Conservation (phyloP, 2,329 filamentous ascomycete species). For the Teratosphaeria zuluensis region DNA sequence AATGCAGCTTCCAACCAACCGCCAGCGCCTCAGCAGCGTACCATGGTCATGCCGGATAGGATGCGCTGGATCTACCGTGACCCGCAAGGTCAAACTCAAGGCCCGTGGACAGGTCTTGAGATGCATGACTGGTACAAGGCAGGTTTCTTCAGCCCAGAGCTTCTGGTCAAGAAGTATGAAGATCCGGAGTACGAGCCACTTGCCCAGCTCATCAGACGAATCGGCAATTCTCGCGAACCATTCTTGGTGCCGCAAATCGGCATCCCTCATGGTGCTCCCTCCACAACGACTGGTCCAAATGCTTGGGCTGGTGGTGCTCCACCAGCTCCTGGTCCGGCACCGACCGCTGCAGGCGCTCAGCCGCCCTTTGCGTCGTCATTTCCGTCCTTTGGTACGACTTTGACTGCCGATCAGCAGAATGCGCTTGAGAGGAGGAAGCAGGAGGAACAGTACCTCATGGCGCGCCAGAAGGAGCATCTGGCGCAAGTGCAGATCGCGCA, state of each 20-base stretch:
- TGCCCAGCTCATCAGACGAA: conserved; percentile 86
- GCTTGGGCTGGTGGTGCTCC: conserved; percentile 30
- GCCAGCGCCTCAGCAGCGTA: conserved; percentile 60
- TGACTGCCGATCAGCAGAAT: conserved; percentile 97
- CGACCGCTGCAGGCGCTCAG: conserved; percentile 38
- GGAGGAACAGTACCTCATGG: conserved; percentile 95
- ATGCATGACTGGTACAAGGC: conserved; percentile 99
- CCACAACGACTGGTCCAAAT: conserved; percentile 39
- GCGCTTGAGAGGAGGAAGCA: conserved; percentile 93
- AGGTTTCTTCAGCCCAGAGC: conserved; percentile 89
- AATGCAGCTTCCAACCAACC: conserved; percentile 56
- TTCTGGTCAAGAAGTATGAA: conserved; percentile 90
- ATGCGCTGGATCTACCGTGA: conserved; percentile 99
- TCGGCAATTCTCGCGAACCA: conserved; percentile 93
- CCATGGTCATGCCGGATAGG: conserved; percentile 97
- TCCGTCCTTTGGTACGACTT: conserved; percentile 88
- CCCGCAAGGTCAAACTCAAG: conserved; percentile 82
- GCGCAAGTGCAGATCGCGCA: conserved; percentile 74
- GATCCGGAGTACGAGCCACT: conserved; percentile 90
- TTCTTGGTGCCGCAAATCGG: conserved; percentile 97
- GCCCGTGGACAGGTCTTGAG: conserved; percentile 89
- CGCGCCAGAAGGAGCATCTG: conserved; percentile 86
- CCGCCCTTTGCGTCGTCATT: conserved; percentile 90
- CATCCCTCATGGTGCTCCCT: conserved; percentile 67
- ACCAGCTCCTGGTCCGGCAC: conserved; percentile 9